phyloP scores from a whole-genome alignment of 805 yeast genomes.

The Phaffomyces opuntiae region DNA sequence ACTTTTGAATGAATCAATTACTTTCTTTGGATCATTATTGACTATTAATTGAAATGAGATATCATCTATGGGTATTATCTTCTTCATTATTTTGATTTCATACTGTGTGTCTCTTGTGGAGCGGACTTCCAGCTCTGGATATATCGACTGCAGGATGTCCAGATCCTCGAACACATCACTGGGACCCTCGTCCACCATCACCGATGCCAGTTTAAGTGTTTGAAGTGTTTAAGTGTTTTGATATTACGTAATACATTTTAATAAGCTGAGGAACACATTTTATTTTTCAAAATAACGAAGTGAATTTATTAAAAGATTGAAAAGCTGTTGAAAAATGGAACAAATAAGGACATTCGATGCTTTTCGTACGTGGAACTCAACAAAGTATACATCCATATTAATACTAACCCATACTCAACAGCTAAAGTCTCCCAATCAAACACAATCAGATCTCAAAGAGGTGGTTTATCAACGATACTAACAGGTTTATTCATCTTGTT shows the following conservation, averaged over 20 bases:
- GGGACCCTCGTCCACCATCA: neutral
- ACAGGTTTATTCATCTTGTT: constrained; percentile 58
- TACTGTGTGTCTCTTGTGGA: neutral
- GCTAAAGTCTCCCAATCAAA: constrained; percentile 68
- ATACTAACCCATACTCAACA: constrained; percentile 15
- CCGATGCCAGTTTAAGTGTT: neutral
- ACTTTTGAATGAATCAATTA: too few relatives aligned
- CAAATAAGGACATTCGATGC: constrained; percentile 57
- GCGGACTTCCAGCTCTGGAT: neutral
- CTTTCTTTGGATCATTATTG: too few relatives aligned
- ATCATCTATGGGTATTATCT: neutral
- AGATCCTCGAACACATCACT: neutral
- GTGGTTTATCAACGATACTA: constrained; percentile 65
- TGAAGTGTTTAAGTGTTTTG: neutral
- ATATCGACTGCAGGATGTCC: neutral
- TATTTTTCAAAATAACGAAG: neutral
- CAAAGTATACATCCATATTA: neutral
- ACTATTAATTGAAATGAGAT: neutral
- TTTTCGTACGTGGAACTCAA: constrained; percentile 41
- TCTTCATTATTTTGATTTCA: neutral
- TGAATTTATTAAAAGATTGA: neutral
- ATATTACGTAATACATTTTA: too few relatives aligned
- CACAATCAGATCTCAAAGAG: constrained; percentile 66
- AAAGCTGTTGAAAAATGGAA: constrained; percentile 1
- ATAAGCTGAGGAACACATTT: too few relatives aligned